Percentiles rank a stretch among this genome's conserved stretches.
These are phyloP conservation scores for Populus tomentosa DNA, from an alignment of 441 rosid genomes.

Conservation along the genomic window DNA sequence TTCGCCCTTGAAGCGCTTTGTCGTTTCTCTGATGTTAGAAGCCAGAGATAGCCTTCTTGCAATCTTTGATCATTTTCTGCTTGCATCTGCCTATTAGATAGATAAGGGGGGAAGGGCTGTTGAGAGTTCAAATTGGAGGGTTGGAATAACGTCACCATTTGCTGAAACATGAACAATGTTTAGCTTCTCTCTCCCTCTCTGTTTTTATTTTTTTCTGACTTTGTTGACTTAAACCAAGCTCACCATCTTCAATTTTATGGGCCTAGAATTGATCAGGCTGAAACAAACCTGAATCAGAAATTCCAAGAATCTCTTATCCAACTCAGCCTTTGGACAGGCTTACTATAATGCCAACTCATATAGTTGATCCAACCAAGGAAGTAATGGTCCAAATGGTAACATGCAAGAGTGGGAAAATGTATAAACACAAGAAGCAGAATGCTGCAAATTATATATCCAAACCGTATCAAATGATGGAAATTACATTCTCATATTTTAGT, in stretches of 20 bases:
- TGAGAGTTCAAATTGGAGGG: too few species aligned
- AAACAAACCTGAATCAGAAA: background rate
- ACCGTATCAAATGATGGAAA: background rate
- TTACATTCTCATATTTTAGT: background rate
- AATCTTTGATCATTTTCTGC: too few species aligned
- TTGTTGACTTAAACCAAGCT: background rate
- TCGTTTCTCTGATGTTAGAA: too few species aligned
- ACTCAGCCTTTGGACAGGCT: background rate
- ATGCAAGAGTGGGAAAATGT: background rate
- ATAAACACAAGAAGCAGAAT: background rate
- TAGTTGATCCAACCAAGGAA: background rate
- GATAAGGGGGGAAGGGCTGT: too few species aligned
- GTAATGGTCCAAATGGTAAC: background rate
- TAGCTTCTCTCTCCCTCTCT: background rate
- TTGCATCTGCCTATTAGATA: too few species aligned
- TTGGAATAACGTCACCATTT: background rate
- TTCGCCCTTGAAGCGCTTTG: too few species aligned
- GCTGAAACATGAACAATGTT: background rate
- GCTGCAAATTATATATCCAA: background rate
- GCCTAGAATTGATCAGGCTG: background rate
- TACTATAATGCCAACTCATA: background rate
- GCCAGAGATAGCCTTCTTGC: too few species aligned
- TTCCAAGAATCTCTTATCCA: background rate
- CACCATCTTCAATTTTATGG: background rate
- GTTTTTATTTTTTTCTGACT: background rate